Percentiles rank a stretch among this genome's conserved stretches.
phyloP scores from a whole-genome alignment of 2,329 filamentous ascomycete species.

The Epichloe gansuensis region DNA sequence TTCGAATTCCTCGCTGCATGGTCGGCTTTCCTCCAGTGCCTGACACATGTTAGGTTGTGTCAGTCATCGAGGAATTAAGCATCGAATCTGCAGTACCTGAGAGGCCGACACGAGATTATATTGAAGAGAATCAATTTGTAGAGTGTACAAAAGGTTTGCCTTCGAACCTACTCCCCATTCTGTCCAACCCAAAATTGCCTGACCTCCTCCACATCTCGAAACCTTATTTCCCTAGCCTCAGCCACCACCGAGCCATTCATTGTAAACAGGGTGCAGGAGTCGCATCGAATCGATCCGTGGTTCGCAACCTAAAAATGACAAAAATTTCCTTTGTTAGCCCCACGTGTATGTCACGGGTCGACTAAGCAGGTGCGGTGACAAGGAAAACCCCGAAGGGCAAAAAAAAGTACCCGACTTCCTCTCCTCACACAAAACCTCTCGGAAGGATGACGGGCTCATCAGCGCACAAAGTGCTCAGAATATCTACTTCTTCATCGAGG shows the following conservation, averaged over 20 bases:
- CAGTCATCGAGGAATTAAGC: too few relatives aligned
- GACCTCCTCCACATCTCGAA: too few relatives aligned
- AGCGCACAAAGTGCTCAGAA: not conserved
- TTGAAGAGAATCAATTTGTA: too few relatives aligned
- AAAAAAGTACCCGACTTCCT: conserved; percentile 6
- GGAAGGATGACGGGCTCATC: conserved; percentile 1
- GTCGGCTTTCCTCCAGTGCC: too few relatives aligned
- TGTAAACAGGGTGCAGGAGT: not conserved
- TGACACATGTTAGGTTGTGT: too few relatives aligned
- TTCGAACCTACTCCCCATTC: too few relatives aligned
- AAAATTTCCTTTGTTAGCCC: not conserved
- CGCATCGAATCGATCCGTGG: not conserved
- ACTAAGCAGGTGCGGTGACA: conserved; percentile 4
- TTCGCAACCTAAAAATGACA: not conserved
- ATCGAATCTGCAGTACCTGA: too few relatives aligned
- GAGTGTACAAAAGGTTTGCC: too few relatives aligned
- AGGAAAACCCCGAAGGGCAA: conserved; percentile 7
- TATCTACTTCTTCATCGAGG: not conserved
- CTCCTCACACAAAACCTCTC: conserved; percentile 3
- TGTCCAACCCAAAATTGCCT: too few relatives aligned
- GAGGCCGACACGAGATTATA: too few relatives aligned
- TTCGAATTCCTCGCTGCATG: too few relatives aligned
- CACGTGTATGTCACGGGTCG: not conserved
- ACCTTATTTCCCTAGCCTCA: too few relatives aligned
- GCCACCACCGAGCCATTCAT: not conserved